A percentile compares a stretch with the other conserved stretches of the same genome.
Evolutionary conservation across 2,329 filamentous ascomycete genomes (phyloP).

Genomic region (Neonectria hederae): DNA sequence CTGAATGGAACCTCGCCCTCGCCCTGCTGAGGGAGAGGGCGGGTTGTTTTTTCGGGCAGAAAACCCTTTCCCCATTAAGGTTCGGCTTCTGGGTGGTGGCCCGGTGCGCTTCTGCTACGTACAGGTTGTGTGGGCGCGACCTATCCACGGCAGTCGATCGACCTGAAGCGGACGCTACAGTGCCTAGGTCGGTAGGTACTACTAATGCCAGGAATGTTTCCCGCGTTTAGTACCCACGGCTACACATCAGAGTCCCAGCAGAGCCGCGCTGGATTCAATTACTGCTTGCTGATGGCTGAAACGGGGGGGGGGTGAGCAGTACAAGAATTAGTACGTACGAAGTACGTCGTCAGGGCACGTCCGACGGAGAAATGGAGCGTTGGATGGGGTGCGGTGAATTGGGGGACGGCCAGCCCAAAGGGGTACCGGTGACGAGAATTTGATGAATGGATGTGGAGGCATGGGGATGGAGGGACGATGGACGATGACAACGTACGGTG

Average conservation of each 20-base stretch:
- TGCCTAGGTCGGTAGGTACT: background rate
- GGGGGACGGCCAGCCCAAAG: conserved; percentile 9
- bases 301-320: conserved; percentile 8
- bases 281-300: conserved; percentile 11
- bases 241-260: background rate
- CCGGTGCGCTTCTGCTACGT: background rate
- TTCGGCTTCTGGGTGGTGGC: conserved; percentile 11
- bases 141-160: conserved; percentile 13
- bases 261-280: conserved; percentile 13
- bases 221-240: background rate
- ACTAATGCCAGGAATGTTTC: background rate
- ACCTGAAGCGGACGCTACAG: conserved; percentile 20
- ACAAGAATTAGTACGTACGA: background rate
- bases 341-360: conserved; percentile 8
- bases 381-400: conserved; percentile 7
- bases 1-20: background rate
- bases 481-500: conserved; percentile 15
- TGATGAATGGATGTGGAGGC: conserved; percentile 4
- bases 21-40: background rate
- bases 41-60: conserved; percentile 4
- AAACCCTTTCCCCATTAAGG: conserved; percentile 15
- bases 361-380: conserved; percentile 3
- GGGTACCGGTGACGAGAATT: conserved; percentile 13
- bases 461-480: conserved; percentile 11
- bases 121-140: conserved; percentile 12